Conservation (phyloP, 1,284 basidiomycete genomes). For the Apiotrichum sp. region DNA sequence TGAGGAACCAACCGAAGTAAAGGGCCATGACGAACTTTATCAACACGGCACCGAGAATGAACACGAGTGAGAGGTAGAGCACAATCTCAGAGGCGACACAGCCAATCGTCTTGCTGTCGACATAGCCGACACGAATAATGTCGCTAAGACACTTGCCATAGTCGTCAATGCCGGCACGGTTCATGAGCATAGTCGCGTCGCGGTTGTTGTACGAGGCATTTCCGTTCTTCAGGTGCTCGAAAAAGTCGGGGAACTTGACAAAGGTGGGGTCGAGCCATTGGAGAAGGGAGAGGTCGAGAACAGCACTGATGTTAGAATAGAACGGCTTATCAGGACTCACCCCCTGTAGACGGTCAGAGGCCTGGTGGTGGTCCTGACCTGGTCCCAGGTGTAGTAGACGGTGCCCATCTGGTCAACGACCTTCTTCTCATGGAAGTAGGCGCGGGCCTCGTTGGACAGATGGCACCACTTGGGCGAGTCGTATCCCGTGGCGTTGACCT, state of each 20-base stretch:
- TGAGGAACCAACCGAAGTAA: conserved; percentile 94
- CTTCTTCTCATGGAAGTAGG: conserved; percentile 43
- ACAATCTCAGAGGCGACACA: conserved; percentile 94
- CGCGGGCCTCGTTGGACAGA: conserved; percentile 54
- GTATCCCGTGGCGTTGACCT: conserved; percentile 65
- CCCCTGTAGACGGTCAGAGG: conserved; percentile 88
- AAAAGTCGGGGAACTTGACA: conserved; percentile 73
- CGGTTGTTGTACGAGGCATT: conserved; percentile 71
- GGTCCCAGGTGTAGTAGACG: conserved; percentile 89
- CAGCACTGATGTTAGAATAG: conserved; percentile 53
- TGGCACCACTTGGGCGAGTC: conserved; percentile 66
- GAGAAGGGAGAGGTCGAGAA: conserved; percentile 79
- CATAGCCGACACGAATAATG: conserved; percentile 79
- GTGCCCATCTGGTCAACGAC: conserved; percentile 56
- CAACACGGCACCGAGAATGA: conserved; percentile 93
- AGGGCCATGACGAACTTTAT: conserved; percentile 97
- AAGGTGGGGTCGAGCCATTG: conserved; percentile 72
- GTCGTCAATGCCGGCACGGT: conserved; percentile 56
- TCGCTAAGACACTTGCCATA: conserved; percentile 81
- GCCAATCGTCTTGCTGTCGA: conserved; percentile 89
- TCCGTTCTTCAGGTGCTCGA: conserved; percentile 65
- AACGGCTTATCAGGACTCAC: conserved; percentile 45
- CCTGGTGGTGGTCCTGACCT: conserved; percentile 61
- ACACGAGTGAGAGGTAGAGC: conserved; percentile 88
- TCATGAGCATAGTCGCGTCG: conserved; percentile 78